Base-by-base conservation (phyloP, 495 filamentous ascomycete genomes). In the Penicillium maclennaniae region DNA sequence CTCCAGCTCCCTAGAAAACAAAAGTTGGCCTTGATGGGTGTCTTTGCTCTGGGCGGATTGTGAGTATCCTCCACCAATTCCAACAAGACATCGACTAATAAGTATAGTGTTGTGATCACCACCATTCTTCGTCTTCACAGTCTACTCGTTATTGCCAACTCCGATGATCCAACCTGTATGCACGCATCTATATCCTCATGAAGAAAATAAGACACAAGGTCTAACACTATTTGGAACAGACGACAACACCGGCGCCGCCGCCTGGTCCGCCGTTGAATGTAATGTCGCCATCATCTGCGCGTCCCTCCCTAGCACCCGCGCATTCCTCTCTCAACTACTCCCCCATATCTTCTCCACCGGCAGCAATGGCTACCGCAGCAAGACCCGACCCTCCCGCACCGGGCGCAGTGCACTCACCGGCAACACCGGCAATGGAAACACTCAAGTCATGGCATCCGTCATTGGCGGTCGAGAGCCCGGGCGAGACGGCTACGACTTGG, bases 231-330 rank as follows among this genome's bases (percentile, higher is more conserved):
- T 12, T 16, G 2, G 12, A 20, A 7, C 40, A 75, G 70, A 72
- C 60, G 77, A 82, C 52, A 82, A 81, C 59, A 70, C 79, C 27
- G 72, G 76, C 39, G 72, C 73, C 5, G 81, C 79, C 0, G 75
- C 72, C 52, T 85, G 82, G 82, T 80, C 79, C 16, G 73, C 75
- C 41, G 66, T 79, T 39, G 81, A 85, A 66, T 71, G 81, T 31
- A 81, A 76, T 52, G 76, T 79, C 12, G 81, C 78, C 27, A 80
- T 84, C 36, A 78, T 77, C 49, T 83, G 79, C 58, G 74, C 76
- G 47, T 82, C 73, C 55, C 74, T 84, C 16, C 79, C 82, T n/a
- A 78, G 75, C 20, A 72, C 80, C 5, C 71, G 78, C 6, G 76
- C 80, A 12, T 67, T 84, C 15, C 51, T 82, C 19, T 68, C 73